Conservation (phyloP, 495 filamentous ascomycete genomes). For the Podospora anserina region DNA sequence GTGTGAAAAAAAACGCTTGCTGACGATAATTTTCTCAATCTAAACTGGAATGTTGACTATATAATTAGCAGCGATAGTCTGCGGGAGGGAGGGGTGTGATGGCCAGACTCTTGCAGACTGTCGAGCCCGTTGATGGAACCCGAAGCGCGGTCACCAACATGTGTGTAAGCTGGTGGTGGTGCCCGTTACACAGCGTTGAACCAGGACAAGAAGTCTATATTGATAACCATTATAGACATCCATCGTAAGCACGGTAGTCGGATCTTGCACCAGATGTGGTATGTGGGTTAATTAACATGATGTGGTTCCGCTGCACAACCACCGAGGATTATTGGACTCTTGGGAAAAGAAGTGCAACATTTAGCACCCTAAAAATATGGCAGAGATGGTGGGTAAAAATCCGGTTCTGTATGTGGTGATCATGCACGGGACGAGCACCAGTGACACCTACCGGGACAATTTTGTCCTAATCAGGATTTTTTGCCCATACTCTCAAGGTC, state of each 20-base stretch:
- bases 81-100: conserved; percentile 3
- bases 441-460: neutral
- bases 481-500: conserved; percentile 5
- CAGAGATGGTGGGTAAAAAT: conserved; percentile 17
- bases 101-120: conserved; percentile 11
- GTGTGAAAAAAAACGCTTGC: neutral
- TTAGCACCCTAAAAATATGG: conserved; percentile 18
- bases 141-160: neutral
- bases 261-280: neutral
- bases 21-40: neutral
- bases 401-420: conserved; percentile 9
- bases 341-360: conserved; percentile 6
- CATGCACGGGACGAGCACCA: conserved; percentile 7
- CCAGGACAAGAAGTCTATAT: neutral
- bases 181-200: neutral
- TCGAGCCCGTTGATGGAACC: conserved; percentile 11
- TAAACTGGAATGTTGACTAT: conserved; percentile 1
- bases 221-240: conserved; percentile 1
- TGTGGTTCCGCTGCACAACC: conserved; percentile 7
- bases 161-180: neutral
- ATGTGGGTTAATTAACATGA: conserved; percentile 10
- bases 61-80: conserved; percentile 11
- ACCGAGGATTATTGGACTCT: neutral
- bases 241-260: neutral
- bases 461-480: neutral